Evolutionary conservation across 179 eudicot genomes (phyloP), one percentile per base, ranked within the genome.

Genomic region (Carnegiea gigantea): DNA sequence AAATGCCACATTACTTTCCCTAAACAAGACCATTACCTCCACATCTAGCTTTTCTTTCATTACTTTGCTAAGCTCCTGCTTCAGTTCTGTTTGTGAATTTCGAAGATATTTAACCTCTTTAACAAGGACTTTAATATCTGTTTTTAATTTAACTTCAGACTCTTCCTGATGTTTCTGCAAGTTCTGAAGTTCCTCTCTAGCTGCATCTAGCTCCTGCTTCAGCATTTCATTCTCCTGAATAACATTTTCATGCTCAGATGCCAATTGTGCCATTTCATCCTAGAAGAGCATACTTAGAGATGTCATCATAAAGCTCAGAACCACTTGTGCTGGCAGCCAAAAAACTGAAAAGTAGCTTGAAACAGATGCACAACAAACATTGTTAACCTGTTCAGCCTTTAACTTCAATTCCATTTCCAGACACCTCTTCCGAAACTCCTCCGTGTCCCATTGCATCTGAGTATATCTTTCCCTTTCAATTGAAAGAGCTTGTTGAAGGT

Each of bases 391-490:
- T 79, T 92, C 93, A 75, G 85, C 81, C 77, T 90, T 90, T 74
- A 95, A 78, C 49, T 90, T 88, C 84, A 92, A 54, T 82, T 94
- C 97, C 92, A 87, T 80, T 82, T 94, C 99, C 83, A 92, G 81
- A 82, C 90, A 90, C 80, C 86, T 90, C 77, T 89, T 92, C 79
- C 90, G 88, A 73, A 91, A 84, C 86, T 94, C 99, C 83, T 95
- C 99, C 87, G 92, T 82, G 87, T 95, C 97, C 97, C 94, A 94
- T 83, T 94, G 99, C 88, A 86, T 90, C 78, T 94, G 94, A 76
- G 93, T 94, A 82, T 81, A 85, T 82, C 90, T 90, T 82, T 92
- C 98, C 86, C 87, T 90, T 89, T 95, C 97, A 77, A 82, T 83
- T 38, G 89, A 83, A 83, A 95, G 79, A 53, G 97, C 97, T 82